A percentile compares a stretch with the other conserved stretches of the same genome.
phyloP scores from a whole-genome alignment of 2,329 filamentous ascomycete genomes.

The Pestalotiopsis sp. region DNA sequence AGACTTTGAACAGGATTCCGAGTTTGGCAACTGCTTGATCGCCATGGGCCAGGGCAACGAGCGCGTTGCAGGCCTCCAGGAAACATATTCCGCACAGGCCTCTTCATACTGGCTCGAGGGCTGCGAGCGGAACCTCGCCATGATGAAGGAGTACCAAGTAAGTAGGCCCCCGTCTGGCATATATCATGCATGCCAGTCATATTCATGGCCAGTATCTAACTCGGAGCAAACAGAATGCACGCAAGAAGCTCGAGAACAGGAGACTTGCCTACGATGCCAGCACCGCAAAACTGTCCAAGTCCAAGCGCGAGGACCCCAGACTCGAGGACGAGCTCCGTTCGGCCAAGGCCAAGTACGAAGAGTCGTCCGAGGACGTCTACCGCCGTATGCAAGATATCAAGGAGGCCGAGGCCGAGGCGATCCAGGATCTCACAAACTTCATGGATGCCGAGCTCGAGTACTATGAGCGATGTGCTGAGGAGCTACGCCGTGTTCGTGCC shows the following conservation, averaged over 20 bases:
- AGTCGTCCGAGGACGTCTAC: constrained; percentile 88
- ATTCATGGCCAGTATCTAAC: not conserved
- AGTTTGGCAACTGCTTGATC: constrained; percentile 85
- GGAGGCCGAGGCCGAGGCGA: constrained; percentile 82
- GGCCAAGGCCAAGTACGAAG: constrained; percentile 95
- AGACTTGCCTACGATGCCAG: constrained; percentile 90
- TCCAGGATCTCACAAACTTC: constrained; percentile 78
- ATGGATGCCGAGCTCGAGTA: constrained; percentile 88
- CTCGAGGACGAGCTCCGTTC: constrained; percentile 89
- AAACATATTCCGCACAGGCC: constrained; percentile 76
- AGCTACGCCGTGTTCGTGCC: constrained; percentile 62
- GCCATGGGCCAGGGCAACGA: constrained; percentile 85
- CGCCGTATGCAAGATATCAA: constrained; percentile 96
- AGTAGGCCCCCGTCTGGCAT: constrained; percentile 23
- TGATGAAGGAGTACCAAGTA: constrained; percentile 98
- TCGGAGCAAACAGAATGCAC: constrained; percentile 57
- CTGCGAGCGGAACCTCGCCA: constrained; percentile 83
- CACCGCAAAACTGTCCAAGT: constrained; percentile 87
- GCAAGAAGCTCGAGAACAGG: constrained; percentile 92
- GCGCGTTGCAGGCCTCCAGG: constrained; percentile 81
- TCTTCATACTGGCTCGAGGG: constrained; percentile 87
- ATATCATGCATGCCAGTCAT: not conserved
- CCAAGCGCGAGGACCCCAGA: constrained; percentile 90
- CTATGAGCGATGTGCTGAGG: constrained; percentile 87
- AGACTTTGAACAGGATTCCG: constrained; percentile 87